Conservation (phyloP, 2,329 filamentous ascomycete genomes). For the Aureobasidium mangrovei region DNA sequence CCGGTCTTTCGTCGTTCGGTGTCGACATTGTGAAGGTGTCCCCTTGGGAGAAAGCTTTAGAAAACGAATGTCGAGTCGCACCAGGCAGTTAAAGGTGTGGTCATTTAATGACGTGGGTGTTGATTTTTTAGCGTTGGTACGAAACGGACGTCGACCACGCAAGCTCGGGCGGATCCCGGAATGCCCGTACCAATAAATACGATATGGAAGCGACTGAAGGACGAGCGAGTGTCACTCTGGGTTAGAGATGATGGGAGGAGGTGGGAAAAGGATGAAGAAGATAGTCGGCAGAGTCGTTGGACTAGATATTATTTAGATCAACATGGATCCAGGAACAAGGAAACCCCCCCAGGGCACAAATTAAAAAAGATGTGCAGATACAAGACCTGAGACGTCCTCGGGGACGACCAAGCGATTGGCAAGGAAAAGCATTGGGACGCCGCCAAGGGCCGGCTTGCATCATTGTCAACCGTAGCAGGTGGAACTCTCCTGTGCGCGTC, state of each 20-base stretch:
- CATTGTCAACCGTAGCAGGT: slow-evolving; percentile 9
- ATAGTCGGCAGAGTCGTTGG: slow-evolving; percentile 7
- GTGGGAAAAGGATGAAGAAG: not conserved
- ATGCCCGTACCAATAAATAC: not conserved
- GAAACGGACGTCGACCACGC: slow-evolving; percentile 5
- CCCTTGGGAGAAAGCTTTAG: not conserved
- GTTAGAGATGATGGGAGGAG: not conserved
- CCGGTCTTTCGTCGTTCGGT: slow-evolving; percentile 26
- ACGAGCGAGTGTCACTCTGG: not conserved
- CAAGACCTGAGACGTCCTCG: slow-evolving; percentile 3
- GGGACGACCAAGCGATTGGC: slow-evolving; percentile 1
- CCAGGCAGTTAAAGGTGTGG: slow-evolving; percentile 8
- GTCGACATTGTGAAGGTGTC: slow-evolving; percentile 24
- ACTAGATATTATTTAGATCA: slow-evolving; percentile 1
- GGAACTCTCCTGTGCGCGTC: slow-evolving; percentile 6
- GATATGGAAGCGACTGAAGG: slow-evolving; percentile 5
- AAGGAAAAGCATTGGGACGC: slow-evolving; percentile 7
- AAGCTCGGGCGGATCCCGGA: slow-evolving; percentile 4
- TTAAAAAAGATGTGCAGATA: slow-evolving; percentile 7
- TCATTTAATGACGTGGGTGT: slow-evolving; percentile 9
- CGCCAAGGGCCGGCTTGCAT: slow-evolving; percentile 9
- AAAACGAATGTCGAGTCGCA: not conserved
- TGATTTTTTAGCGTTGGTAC: slow-evolving; percentile 4
- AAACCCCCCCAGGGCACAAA: not conserved
- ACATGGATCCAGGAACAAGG: slow-evolving; percentile 10